phyloP scores from a whole-genome alignment of 305 asterid species.

The Coffea humblotiana region DNA sequence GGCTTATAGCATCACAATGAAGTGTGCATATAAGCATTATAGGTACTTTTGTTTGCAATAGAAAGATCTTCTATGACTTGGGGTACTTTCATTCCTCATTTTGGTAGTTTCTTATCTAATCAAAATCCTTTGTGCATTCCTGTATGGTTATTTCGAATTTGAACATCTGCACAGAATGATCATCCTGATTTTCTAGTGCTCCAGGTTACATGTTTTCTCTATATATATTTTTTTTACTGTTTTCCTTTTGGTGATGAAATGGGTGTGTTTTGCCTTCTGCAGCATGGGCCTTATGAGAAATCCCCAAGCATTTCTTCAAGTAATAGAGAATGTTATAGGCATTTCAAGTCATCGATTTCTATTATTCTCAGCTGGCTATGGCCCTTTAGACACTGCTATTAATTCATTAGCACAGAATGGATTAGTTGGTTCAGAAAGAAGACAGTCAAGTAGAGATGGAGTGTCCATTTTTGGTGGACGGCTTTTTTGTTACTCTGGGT shows the following conservation, averaged over 20 bases:
- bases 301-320: slow-evolving; percentile 62
- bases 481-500: slow-evolving; percentile 87
- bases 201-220: background rate
- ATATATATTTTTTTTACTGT: background rate
- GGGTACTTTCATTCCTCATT: background rate
- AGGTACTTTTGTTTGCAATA: background rate
- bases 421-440: slow-evolving; percentile 42
- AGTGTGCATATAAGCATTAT: background rate
- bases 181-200: background rate
- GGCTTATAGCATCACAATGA: background rate
- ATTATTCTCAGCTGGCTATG: slow-evolving; percentile 79
- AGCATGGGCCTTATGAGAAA: slow-evolving; percentile 89
- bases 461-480: slow-evolving; percentile 57
- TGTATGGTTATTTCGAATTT: background rate
- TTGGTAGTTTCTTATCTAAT: slow-evolving; percentile 6
- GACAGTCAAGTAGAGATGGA: slow-evolving; percentile 45
- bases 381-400: slow-evolving; percentile 73
- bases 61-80: background rate
- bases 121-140: background rate
- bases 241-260: slow-evolving; percentile 17
- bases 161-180: background rate
- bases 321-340: slow-evolving; percentile 53
- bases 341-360: slow-evolving; percentile 60
- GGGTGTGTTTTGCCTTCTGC: slow-evolving; percentile 31
- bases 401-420: slow-evolving; percentile 38